Percentiles rank a stretch among this genome's conserved stretches.
Evolutionary conservation across 805 yeast species (phyloP).

Genomic region (Brettanomyces sp.): DNA sequence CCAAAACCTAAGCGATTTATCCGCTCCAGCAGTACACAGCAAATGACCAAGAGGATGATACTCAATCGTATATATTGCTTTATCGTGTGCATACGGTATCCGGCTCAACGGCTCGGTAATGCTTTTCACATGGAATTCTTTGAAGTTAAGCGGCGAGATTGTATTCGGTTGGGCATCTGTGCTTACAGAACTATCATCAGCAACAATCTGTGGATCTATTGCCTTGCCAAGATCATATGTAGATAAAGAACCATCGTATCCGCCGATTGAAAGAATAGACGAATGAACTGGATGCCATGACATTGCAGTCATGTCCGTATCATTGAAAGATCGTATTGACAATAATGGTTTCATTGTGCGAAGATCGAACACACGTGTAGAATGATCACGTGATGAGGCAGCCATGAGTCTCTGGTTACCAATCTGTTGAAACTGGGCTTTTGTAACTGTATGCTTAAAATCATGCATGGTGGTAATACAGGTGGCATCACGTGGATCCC

Average conservation of each 20-base stretch:
- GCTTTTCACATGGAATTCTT: conserved; percentile 3
- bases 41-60: conserved; percentile 94
- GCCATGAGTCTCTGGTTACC: conserved; percentile 74
- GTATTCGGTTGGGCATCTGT: conserved; percentile 16
- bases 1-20: conserved; percentile 91
- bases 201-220: conserved; percentile 21
- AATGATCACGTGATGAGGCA: conserved; percentile 80
- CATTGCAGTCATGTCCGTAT: conserved; percentile 74
- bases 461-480: conserved; percentile 80
- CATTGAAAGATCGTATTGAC: conserved; percentile 61
- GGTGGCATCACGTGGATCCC: conserved; percentile 86
- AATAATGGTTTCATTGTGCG: conserved; percentile 73
- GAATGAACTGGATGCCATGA: conserved; percentile 92
- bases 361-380: conserved; percentile 80
- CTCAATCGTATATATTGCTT: conserved; percentile 80
- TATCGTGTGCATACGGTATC: conserved; percentile 91
- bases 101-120: conserved; percentile 28
- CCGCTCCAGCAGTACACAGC: conserved; percentile 87
- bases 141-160: conserved; percentile 3
- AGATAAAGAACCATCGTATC: conserved; percentile 79
- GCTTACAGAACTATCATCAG: not conserved
- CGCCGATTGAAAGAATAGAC: conserved; percentile 70
- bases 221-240: conserved; percentile 60
- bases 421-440: conserved; percentile 61
- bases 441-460: conserved; percentile 88